Evolutionary conservation across 192 early-diverging fungal species (phyloP).

Genomic region (Piromyces finnis): DNA sequence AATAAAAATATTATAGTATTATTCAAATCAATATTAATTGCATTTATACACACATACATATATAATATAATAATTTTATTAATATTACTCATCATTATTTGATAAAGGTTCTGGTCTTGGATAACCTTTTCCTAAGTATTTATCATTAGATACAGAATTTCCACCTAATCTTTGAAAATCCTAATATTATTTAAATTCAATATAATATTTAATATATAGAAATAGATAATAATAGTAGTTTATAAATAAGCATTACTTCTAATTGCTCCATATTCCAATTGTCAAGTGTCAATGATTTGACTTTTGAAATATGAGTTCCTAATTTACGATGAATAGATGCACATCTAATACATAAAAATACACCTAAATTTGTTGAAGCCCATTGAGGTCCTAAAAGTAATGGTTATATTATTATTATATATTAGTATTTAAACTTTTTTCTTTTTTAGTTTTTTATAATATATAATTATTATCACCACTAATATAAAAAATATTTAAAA

Average conservation of each 20-base stretch:
- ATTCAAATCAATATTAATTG: too few species aligned
- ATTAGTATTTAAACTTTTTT: too few species aligned
- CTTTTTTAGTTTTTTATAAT: too few species aligned
- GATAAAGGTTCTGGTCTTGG: constrained; percentile 44
- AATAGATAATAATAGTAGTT: constrained; percentile 1
- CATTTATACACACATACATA: too few species aligned
- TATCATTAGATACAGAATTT: not conserved
- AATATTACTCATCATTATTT: constrained; percentile 33
- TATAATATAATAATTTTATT: too few species aligned
- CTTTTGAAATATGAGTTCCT: constrained; percentile 58
- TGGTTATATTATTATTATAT: too few species aligned
- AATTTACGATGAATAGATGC: constrained; percentile 55
- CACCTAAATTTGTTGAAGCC: constrained; percentile 77
- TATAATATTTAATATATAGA: not conserved
- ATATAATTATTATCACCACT: too few species aligned
- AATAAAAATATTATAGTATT: not conserved
- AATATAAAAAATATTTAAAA: too few species aligned
- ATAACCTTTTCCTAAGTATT: constrained; percentile 23
- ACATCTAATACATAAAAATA: constrained; percentile 90
- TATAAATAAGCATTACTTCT: constrained; percentile 20
- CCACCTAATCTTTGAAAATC: not conserved
- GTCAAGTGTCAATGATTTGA: constrained; percentile 80
- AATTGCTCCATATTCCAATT: constrained; percentile 75
- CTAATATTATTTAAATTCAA: constrained; percentile 14
- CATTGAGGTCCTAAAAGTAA: constrained; percentile 51